Evolutionary conservation across 192 early-diverging fungal genomes (phyloP), one percentile per base, ranked within the genome.

Genomic region (Entomortierella lignicola): DNA sequence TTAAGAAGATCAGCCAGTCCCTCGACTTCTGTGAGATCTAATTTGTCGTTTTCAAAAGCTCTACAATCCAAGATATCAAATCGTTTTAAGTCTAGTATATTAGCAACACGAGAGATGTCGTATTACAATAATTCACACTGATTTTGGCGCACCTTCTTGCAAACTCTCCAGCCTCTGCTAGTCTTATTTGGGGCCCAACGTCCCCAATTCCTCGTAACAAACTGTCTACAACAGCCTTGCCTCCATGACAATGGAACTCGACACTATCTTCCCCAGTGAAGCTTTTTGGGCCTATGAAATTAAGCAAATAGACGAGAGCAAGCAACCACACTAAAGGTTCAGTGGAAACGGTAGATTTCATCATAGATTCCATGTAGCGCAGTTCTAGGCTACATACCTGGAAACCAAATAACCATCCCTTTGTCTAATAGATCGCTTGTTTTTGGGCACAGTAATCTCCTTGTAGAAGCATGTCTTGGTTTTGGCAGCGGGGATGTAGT

Each of bases 111-210:
- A n/a, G n/a, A n/a, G n/a, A n/a, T n/a, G n/a, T n/a, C n/a, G n/a
- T n/a, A n/a, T n/a, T n/a, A n/a, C n/a, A n/a, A n/a, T n/a, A n/a
- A n/a, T n/a, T n/a, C 11, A 41, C 21, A 25, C n/a, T n/a, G n/a
- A n/a, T n/a, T n/a, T n/a, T n/a, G n/a, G n/a, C n/a, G n/a, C 77
- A 88, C 87, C 92, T 88, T 29, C 85, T 81, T 29, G 93, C 86
- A 69, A 93, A 94, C 75, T 94, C 93, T 37, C 93, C 93, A 4
- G 84, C 81, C 57, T 91, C 91, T 2, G 93, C 93, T 77, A 92
- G 82, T 10, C 93, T 84, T 63, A 92, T 74, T 1, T 70, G 70
- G 0, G 60, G 29, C 21, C 80, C 60, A 13, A 90, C 39, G 21
- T 44, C 32, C 17, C 81, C 75, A 23, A 94, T 73, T 15, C 89